Evolutionary conservation across 192 early-diverging fungal genomes (phyloP), one percentile per base, ranked within the genome.

Genomic region (Linnemannia elongata): DNA sequence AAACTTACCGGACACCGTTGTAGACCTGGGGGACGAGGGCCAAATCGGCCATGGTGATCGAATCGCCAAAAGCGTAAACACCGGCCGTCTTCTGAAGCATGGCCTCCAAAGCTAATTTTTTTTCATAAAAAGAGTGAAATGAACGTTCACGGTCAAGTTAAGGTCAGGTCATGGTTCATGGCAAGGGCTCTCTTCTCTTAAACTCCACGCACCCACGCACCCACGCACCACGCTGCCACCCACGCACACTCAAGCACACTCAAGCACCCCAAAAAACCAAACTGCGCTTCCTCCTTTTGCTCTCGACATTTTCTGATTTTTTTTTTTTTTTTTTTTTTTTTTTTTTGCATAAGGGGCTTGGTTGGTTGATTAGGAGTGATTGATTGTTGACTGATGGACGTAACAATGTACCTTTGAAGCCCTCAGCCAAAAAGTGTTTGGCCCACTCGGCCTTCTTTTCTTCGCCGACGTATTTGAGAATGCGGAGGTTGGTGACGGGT

Each of bases 11-110:
- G 42, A 84, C 80, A 4, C 95, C 97, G 82, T 98, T 97, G 82
- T 90, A 94, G 24, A 94, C 91, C 87, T 97, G 96, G 6, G 97
- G 96, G 6, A 95, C 90, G 44, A 99, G 88, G 77, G 89, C 93
- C 60, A 95, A 86, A 88, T 99, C 97, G 0, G 97, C 97, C 80
- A 98, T 83, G 6, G 96, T 96, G 47, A 99, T 90, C 35, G 91
- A 69, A 81, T 98, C 94, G 35, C 97, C 97, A 44, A 94, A 91
- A 76, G 94, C 96, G 88, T 94, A 99, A 45, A 81, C 90, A 35
- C 95, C 96, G 1, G 95, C 92, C 6, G 92, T 91, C 33, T 88
- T 74, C 69, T 83, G 89, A 22, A 99, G 92, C 80, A 91, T 88
- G 44, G 76, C 89, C 74, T 98, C 97, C 45, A 97, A 88, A 12